phyloP scores from a whole-genome alignment of 2,329 filamentous ascomycete species.

The Didymella pinodella region DNA sequence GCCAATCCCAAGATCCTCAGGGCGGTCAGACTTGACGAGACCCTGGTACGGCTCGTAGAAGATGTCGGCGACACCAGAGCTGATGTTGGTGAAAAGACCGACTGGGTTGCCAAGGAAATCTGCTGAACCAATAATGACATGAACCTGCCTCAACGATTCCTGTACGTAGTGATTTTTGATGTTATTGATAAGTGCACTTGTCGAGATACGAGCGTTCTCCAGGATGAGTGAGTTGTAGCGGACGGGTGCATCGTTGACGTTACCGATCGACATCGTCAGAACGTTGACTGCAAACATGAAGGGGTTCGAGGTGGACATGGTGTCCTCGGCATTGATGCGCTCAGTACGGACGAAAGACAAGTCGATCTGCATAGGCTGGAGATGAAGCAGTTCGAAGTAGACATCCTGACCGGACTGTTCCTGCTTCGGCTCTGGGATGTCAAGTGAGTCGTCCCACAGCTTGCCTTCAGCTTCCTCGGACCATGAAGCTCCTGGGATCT shows the following conservation, averaged over 20 bases:
- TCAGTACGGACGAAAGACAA: conserved; percentile 97
- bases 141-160: conserved; percentile 92
- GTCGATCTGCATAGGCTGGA: conserved; percentile 98
- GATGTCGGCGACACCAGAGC: conserved; percentile 94
- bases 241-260: conserved; percentile 96
- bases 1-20: conserved; percentile 91
- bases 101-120: conserved; percentile 98
- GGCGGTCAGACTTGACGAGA: conserved; percentile 92
- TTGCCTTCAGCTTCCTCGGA: conserved; percentile 81
- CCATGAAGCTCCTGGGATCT: conserved; percentile 90
- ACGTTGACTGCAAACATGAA: conserved; percentile 99
- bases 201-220: conserved; percentile 92
- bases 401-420: conserved; percentile 89
- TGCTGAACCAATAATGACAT: conserved; percentile 95
- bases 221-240: conserved; percentile 92
- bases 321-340: conserved; percentile 94
- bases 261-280: conserved; percentile 98
- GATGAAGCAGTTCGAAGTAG: conserved; percentile 95
- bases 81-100: conserved; percentile 97
- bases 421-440: conserved; percentile 89
- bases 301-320: conserved; percentile 85
- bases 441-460: conserved; percentile 87
- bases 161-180: conserved; percentile 96
- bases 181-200: conserved; percentile 82
- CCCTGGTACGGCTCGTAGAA: conserved; percentile 99